Evolutionary conservation across 805 yeast genomes (phyloP).

Genomic region (Metschnikowia drakensbergensis): DNA sequence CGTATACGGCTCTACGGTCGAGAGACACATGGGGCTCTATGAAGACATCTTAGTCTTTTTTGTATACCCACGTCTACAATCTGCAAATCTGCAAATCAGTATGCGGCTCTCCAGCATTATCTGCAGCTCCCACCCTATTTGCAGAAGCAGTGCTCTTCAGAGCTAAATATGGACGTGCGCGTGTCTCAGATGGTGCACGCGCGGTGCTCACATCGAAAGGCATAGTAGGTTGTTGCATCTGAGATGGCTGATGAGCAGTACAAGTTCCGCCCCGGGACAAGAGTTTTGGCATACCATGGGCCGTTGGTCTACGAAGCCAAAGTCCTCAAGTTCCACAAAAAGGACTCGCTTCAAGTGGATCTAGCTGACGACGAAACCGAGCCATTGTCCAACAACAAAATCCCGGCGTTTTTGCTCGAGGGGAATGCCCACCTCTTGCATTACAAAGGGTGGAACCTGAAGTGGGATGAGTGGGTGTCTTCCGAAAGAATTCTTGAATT

Average conservation of each 20-base stretch:
- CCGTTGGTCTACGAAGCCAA: conserved; percentile 88
- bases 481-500: conserved; percentile 61
- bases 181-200: background rate
- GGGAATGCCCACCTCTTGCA: conserved; percentile 64
- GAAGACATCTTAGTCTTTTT: too few species aligned
- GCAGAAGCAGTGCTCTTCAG: too few species aligned
- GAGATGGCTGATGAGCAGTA: conserved; percentile 4
- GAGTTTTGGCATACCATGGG: conserved; percentile 78
- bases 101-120: too few species aligned
- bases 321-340: conserved; percentile 59
- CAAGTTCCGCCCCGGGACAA: conserved; percentile 20
- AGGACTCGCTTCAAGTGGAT: conserved; percentile 39
- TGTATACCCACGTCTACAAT: too few species aligned
- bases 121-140: too few species aligned
- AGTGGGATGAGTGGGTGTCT: conserved; percentile 97
- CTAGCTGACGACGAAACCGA: conserved; percentile 39
- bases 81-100: too few species aligned
- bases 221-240: background rate
- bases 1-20: too few species aligned
- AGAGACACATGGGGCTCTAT: too few species aligned
- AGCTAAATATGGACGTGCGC: too few species aligned
- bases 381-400: conserved; percentile 28
- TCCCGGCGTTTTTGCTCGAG: conserved; percentile 25
- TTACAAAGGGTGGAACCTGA: conserved; percentile 91
- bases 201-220: background rate